These are phyloP conservation scores for Daedaleopsis sinensis DNA, from an alignment of 768 basidiomycete species.

Conservation along the genomic window DNA sequence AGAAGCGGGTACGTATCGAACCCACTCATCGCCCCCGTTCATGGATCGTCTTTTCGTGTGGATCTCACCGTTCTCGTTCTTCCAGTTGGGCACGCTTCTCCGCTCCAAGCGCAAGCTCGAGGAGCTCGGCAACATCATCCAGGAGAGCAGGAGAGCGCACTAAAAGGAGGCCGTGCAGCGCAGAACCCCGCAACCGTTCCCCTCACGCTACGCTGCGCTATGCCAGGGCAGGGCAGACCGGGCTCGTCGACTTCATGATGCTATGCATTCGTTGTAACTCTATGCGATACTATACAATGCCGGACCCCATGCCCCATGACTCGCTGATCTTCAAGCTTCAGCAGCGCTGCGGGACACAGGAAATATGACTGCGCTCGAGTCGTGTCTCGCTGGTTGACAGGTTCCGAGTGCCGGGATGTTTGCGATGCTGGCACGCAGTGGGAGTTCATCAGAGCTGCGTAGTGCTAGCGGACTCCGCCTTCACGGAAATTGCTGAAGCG, in stretches of 20 bases:
- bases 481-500: no score
- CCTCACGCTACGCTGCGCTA: slow-evolving; percentile 14
- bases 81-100: slow-evolving; percentile 92
- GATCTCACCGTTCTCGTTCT: slow-evolving; percentile 3
- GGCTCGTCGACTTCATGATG: slow-evolving; percentile 25
- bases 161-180: slow-evolving; percentile 29
- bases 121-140: slow-evolving; percentile 90
- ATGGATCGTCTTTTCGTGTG: neutral
- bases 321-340: neutral
- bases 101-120: slow-evolving; percentile 99
- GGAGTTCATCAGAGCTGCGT: no score
- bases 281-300: slow-evolving; percentile 26
- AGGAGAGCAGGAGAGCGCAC: slow-evolving; percentile 84
- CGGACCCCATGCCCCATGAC: slow-evolving; percentile 12
- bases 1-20: slow-evolving; percentile 84
- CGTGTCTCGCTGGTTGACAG: no score
- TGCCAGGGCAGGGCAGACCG: slow-evolving; percentile 11
- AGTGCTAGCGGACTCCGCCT: no score
- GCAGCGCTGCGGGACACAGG: neutral
- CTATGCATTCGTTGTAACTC: slow-evolving; percentile 29
- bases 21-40: no score
- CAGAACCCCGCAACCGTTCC: slow-evolving; percentile 2
- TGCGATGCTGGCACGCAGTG: no score
- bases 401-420: no score
- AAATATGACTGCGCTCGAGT: no score